A percentile compares a stretch with the other conserved stretches of the same genome.
Conservation (phyloP, 768 basidiomycete species). For the Naematelia aurantialba region DNA sequence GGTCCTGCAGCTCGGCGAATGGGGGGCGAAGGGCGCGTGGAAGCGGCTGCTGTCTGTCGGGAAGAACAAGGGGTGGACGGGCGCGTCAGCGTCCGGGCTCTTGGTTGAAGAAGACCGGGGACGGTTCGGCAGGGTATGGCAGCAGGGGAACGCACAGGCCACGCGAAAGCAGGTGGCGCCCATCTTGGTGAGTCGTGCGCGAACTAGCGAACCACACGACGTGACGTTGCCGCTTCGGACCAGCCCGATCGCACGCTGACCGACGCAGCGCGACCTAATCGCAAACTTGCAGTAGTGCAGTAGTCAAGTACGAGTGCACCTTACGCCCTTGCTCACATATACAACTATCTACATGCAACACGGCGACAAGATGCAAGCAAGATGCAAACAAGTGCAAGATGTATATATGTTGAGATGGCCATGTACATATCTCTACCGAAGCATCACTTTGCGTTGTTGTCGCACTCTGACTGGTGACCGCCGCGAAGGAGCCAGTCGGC, state of each 20-base stretch:
- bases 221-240: no score
- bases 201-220: no score
- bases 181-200: slow-evolving; percentile 44
- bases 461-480: slow-evolving; percentile 40
- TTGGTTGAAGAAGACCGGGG: slow-evolving; percentile 17
- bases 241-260: not conserved
- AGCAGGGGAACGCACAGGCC: slow-evolving; percentile 50
- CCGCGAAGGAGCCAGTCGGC: slow-evolving; percentile 39
- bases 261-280: slow-evolving; percentile 31
- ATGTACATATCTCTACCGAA: not conserved
- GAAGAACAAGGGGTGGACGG: slow-evolving; percentile 18
- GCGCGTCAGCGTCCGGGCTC: not conserved
- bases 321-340: not conserved
- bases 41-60: slow-evolving; percentile 15
- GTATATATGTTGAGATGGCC: not conserved
- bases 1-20: slow-evolving; percentile 57
- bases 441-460: slow-evolving; percentile 1
- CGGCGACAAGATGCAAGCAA: no score
- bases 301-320: not conserved
- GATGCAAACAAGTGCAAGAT: not conserved
- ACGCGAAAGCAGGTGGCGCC: slow-evolving; percentile 53
- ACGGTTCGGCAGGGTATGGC: slow-evolving; percentile 48
- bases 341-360: no score
- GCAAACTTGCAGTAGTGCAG: slow-evolving; percentile 23
- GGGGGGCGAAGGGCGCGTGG: slow-evolving; percentile 38